Base-by-base conservation (phyloP, 345 rosid genomes). In the Abelmoschus esculentus region DNA sequence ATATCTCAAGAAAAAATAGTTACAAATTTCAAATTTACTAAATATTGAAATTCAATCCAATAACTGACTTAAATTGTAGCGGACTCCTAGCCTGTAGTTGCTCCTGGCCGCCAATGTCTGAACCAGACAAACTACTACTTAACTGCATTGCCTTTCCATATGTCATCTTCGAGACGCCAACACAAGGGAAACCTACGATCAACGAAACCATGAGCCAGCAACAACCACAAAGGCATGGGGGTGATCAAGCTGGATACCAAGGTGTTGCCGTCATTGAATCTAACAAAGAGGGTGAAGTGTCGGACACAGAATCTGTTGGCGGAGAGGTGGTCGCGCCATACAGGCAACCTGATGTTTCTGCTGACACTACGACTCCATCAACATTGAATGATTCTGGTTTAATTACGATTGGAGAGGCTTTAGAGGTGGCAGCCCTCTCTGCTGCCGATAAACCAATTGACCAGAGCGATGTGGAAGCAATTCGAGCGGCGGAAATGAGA, bases 331-430 rank as follows among this genome's bases (percentile, higher is more conserved):
- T 81, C 72, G 84, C 70, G 18, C 81, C 73, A 38, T 78, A 79
- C 66, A 71, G 72, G n/a, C 70, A 73, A 15, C 87, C 81, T 3
- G 70, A 34, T 13, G 65, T 73, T 47, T 57, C 75, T 11, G 53
- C 12, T 0, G 46, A 1, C 49, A 56, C 18, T 1, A 73, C 75
- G 40, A 59, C 77, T 60, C 80, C 82, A 1, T 73, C 78, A 63
- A 15, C 34, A 3, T 29, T 31, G 52, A 44, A 34, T 29, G 72
- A 77, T 42, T 63, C 55, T 1, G 79, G 78, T 13, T 72, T 75
- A 9, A 67, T 80, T 18, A 86, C 89, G 14, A 74, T 84, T 0
- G 93, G 89, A 1, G 89, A 86, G 67, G 89, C 89, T 29, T 70
- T 86, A 49, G 90, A 86, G 74, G 80, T 77, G 34, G 70, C 85